Evolutionary conservation across 768 basidiomycete species (phyloP).

Genomic region (Lentinula lateritia): DNA sequence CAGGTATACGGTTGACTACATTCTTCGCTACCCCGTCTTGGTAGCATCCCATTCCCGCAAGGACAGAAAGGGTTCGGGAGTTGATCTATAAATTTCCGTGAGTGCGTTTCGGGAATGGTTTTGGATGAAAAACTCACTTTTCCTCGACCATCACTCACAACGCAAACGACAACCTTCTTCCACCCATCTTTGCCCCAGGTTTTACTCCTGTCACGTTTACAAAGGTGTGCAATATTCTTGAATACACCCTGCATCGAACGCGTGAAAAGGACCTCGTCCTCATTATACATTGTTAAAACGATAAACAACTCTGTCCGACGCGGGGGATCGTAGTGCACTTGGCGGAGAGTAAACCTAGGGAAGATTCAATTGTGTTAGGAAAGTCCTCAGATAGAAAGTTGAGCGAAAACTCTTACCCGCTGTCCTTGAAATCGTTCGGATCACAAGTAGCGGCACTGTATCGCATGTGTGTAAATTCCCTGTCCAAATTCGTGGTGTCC

Average conservation of each 20-base stretch:
- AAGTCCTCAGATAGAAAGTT: background rate
- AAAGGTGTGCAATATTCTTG: conserved; percentile 88
- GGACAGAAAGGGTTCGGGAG: conserved; percentile 72
- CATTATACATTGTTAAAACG: conserved; percentile 98
- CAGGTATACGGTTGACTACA: conserved; percentile 75
- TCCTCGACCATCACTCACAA: conserved; percentile 80
- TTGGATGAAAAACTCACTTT: conserved; percentile 28
- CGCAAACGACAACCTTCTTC: conserved; percentile 90
- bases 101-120: background rate
- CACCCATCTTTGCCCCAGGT: conserved; percentile 98
- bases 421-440: conserved; percentile 83
- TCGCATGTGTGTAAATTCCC: conserved; percentile 94
- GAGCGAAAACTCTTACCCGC: conserved; percentile 27
- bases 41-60: conserved; percentile 92
- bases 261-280: conserved; percentile 85
- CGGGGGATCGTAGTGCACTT: conserved; percentile 87
- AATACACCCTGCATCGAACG: conserved; percentile 95
- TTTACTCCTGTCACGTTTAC: conserved; percentile 79
- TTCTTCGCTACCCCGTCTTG: conserved; percentile 93
- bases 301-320: conserved; percentile 92
- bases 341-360: conserved; percentile 70
- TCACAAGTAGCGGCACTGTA: conserved; percentile 96
- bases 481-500: conserved; percentile 42
- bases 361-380: background rate
- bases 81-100: conserved; percentile 46